Evolutionary conservation across 2,329 filamentous ascomycete species (phyloP).

Genomic region (Biscogniauxia sp.): DNA sequence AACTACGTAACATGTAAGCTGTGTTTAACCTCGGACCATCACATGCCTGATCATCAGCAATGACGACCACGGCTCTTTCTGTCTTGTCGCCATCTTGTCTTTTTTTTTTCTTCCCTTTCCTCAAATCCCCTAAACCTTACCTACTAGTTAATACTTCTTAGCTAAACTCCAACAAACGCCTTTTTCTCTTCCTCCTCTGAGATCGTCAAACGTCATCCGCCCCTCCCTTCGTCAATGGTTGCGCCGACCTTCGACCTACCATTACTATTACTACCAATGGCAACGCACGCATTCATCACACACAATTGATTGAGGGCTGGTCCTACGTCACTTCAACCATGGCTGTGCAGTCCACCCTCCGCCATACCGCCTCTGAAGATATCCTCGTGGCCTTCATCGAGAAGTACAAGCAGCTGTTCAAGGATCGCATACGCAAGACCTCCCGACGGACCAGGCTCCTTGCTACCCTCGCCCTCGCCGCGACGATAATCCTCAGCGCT

Average conservation of each 20-base stretch:
- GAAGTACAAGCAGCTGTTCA: conserved; percentile 55
- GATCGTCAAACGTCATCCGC: not conserved
- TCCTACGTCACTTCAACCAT: conserved; percentile 46
- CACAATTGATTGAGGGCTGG: conserved; percentile 12
- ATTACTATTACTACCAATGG: conserved; percentile 19
- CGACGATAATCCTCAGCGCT: conserved; percentile 75
- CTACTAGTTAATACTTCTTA: too few relatives aligned
- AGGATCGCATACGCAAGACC: conserved; percentile 57
- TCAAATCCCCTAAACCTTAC: conserved; percentile 2
- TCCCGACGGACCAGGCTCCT: conserved; percentile 71
- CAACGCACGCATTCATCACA: conserved; percentile 7
- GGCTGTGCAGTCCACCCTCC: conserved; percentile 85
- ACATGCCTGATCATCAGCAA: conserved; percentile 25
- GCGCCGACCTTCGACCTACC: not conserved
- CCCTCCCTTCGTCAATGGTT: not conserved
- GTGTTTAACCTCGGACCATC: conserved; percentile 22
- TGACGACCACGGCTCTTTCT: conserved; percentile 16
- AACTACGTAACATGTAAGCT: too few relatives aligned
- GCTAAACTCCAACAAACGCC: too few relatives aligned
- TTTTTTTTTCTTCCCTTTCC: conserved; percentile 1
- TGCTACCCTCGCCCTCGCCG: conserved; percentile 70
- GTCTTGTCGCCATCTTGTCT: not conserved
- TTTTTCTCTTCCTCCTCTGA: not conserved
- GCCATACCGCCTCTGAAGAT: conserved; percentile 62
- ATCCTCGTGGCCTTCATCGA: conserved; percentile 63